These are phyloP conservation scores for Naematelia aurantialba DNA, from an alignment of 768 basidiomycete genomes.

Conservation along the genomic window DNA sequence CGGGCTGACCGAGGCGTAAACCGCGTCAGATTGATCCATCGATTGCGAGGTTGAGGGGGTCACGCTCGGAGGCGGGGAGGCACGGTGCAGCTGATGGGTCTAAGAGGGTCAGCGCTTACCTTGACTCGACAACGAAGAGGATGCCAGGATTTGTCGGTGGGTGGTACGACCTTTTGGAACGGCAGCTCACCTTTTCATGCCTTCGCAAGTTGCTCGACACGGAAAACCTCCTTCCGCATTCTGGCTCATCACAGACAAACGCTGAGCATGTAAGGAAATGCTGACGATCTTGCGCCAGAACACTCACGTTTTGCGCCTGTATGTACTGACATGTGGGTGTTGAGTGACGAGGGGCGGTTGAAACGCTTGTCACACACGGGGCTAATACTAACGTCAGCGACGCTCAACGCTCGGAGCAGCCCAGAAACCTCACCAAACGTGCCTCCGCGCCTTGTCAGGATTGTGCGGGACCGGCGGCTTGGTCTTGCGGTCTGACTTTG, in stretches of 20 bases:
- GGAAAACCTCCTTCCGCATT: slow-evolving; percentile 43
- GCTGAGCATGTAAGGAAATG: slow-evolving; percentile 21
- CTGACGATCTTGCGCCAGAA: no score
- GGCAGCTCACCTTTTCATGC: slow-evolving; percentile 36
- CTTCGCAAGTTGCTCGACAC: slow-evolving; percentile 44
- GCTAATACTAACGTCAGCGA: slow-evolving; percentile 15
- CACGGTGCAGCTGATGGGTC: not conserved
- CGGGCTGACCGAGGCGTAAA: not conserved
- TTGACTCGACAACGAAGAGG: no score
- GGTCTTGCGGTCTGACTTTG: not conserved
- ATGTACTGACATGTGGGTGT: slow-evolving; percentile 48
- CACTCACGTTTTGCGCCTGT: slow-evolving; percentile 47
- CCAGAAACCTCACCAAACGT: slow-evolving; percentile 4
- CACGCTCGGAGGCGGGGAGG: not conserved
- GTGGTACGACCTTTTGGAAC: no score
- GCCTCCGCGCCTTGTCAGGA: slow-evolving; percentile 1
- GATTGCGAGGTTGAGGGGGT: not conserved
- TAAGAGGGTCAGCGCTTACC: not conserved
- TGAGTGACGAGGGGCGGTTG: slow-evolving; percentile 42
- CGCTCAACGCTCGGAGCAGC: not conserved
- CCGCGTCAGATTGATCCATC: not conserved
- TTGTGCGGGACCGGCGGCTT: not conserved
- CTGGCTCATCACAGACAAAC: slow-evolving; percentile 18
- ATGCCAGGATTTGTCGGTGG: no score
- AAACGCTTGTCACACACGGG: slow-evolving; percentile 45